Conservation (phyloP, 768 basidiomycete genomes). For the Hypholoma fasciculare region DNA sequence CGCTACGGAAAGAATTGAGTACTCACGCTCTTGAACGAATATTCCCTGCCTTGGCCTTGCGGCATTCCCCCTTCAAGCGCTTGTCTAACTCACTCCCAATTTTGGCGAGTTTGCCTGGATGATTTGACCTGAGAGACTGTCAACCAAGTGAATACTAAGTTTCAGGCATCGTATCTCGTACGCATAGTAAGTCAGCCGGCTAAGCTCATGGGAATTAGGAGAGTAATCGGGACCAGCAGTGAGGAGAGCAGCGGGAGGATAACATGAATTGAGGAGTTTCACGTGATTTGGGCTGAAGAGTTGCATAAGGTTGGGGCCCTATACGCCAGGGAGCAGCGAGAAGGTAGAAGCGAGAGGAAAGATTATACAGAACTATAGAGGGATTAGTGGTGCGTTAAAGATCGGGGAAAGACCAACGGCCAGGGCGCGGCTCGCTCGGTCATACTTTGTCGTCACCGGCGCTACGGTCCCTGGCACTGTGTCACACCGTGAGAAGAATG, state of each 20-base stretch:
- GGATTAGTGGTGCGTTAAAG: not conserved
- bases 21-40: constrained; percentile 78
- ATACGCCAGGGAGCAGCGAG: no score
- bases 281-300: constrained; percentile 84
- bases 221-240: constrained; percentile 76
- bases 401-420: not conserved
- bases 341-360: not conserved
- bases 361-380: not conserved
- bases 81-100: constrained; percentile 78
- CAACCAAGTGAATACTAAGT: not conserved
- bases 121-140: constrained; percentile 54
- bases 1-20: not conserved
- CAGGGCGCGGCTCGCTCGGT: not conserved
- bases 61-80: constrained; percentile 59
- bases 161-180: constrained; percentile 20
- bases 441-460: not conserved
- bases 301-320: constrained; percentile 46
- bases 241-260: constrained; percentile 75
- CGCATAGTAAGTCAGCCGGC: constrained; percentile 84
- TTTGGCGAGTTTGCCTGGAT: constrained; percentile 78
- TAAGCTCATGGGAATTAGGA: constrained; percentile 84
- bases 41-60: constrained; percentile 75
- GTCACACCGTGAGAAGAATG: constrained; percentile 1
- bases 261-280: constrained; percentile 81
- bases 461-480: not conserved